phyloP scores from a whole-genome alignment of 2,329 filamentous ascomycete genomes.

The Beauveria caledonica region DNA sequence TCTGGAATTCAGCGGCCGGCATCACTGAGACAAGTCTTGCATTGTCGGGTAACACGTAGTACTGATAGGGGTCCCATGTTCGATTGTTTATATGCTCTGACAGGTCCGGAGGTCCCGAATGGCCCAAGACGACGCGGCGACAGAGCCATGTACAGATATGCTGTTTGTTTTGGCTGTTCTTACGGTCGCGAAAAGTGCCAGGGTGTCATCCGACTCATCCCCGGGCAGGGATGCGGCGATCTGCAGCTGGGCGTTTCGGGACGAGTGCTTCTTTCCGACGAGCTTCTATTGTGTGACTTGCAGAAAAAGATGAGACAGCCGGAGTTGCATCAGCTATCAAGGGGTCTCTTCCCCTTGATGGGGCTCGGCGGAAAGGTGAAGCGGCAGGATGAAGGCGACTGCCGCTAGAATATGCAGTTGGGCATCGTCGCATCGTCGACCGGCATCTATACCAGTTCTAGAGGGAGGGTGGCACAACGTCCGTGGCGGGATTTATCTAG shows the following conservation, averaged over 20 bases:
- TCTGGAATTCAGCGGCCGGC: background rate
- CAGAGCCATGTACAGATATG: background rate
- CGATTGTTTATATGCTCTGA: background rate
- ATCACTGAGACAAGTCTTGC: background rate
- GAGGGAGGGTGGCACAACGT: background rate
- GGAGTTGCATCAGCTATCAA: background rate
- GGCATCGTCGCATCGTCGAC: background rate
- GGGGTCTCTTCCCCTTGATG: background rate
- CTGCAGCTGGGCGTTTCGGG: constrained; percentile 3
- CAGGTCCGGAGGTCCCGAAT: background rate
- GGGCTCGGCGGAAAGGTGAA: background rate
- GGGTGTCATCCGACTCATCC: background rate
- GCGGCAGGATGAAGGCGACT: background rate
- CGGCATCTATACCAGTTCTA: background rate
- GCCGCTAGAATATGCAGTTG: background rate
- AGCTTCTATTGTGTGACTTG: background rate
- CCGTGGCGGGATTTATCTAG: background rate
- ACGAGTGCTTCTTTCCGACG: background rate
- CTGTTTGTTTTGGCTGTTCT: background rate
- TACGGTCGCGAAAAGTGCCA: background rate
- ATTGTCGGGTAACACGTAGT: background rate
- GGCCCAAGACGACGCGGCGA: background rate
- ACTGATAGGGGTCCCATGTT: too few relatives aligned
- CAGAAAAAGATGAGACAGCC: background rate
- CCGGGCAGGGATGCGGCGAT: background rate